These are phyloP conservation scores for Dysphania ambrosioides DNA, from an alignment of 148 eudicot species.

Conservation along the genomic window DNA sequence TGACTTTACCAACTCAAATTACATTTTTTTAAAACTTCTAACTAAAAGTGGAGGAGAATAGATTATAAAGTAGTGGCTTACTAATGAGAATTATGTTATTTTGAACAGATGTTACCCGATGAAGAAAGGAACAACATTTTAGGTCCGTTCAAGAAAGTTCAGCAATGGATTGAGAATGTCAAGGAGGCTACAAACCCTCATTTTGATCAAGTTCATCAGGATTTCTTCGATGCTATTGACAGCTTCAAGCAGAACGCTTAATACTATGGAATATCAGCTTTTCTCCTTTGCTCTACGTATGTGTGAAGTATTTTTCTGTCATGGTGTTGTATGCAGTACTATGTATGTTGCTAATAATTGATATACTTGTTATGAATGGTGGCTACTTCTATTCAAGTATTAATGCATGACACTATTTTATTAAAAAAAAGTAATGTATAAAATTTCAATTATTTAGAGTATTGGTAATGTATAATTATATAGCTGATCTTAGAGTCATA, in stretches of 20 bases:
- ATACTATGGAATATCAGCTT: neutral
- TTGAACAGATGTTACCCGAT: conserved; percentile 44
- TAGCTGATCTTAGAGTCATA: conserved; percentile 19
- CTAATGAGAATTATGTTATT: conserved; percentile 9
- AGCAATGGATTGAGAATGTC: conserved; percentile 67
- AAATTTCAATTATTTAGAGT: conserved; percentile 17
- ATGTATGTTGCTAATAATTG: no score
- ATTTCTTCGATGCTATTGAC: conserved; percentile 41
- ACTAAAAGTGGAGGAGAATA: neutral
- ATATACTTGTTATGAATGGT: no score
- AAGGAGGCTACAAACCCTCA: conserved; percentile 70
- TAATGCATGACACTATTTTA: no score
- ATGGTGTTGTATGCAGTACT: no score
- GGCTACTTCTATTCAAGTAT: no score
- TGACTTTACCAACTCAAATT: neutral
- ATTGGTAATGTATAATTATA: conserved; percentile 19
- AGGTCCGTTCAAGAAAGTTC: conserved; percentile 66
- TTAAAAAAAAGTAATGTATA: no score
- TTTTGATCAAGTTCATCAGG: conserved; percentile 62
- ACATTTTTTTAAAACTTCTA: neutral
- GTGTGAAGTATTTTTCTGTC: neutral
- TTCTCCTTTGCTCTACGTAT: neutral
- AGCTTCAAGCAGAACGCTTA: conserved; percentile 32
- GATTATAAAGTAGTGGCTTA: neutral
- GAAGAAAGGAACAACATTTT: conserved; percentile 49